Base-by-base conservation (phyloP, 352 stramenopile species). In the Pythium dissotocum region DNA sequence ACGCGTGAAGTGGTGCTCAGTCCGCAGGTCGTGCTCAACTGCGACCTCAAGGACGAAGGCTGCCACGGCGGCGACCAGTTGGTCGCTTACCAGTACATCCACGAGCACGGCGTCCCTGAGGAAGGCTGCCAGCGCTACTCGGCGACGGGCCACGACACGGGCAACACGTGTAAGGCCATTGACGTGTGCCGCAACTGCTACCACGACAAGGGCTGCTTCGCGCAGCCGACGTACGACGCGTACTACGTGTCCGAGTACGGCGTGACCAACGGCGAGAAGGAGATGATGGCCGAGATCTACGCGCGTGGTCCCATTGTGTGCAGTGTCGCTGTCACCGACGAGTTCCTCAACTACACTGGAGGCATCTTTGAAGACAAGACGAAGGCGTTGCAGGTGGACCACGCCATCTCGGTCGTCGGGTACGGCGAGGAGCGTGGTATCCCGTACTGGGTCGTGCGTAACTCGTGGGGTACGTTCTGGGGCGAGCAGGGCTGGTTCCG, bases 261-360 rank as follows among this genome's bases (percentile, higher is more conserved):
- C 48, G 88, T 78, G 16, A 97, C 96, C 24, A 77, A 88, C 13
- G 95, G 94, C 24, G 88, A 98, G 60, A 52, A 93, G 55, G 83
- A 97, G 60, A 98, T 99, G 85, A 98, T 98, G 88, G 86, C 93
- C 9, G 97, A 99, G 84, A 98, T 99, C 59, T 98, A 96, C 63
- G 91, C 88, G 26, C 94, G 97, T 52, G 97, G 97, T 0, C 95
- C 96, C 0, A 97, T 99, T 59, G 91, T 93, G 3, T 98, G 95
- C 70, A 96, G 84, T 46, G 93, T 99, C 16, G 93, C 97, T 57
- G 97, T 98, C 60, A 92, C 88, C 9, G 74, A 94, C 38, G 83
- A 79, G 61, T 93, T 97, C 56, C 71, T 90, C 24, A 82, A 97
- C 54, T 99, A 99, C 82, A 91, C 85, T 7, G 96, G 94, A 26